Evolutionary conservation across 257 asterid species (phyloP).

Genomic region (Salvia miltiorrhiza): DNA sequence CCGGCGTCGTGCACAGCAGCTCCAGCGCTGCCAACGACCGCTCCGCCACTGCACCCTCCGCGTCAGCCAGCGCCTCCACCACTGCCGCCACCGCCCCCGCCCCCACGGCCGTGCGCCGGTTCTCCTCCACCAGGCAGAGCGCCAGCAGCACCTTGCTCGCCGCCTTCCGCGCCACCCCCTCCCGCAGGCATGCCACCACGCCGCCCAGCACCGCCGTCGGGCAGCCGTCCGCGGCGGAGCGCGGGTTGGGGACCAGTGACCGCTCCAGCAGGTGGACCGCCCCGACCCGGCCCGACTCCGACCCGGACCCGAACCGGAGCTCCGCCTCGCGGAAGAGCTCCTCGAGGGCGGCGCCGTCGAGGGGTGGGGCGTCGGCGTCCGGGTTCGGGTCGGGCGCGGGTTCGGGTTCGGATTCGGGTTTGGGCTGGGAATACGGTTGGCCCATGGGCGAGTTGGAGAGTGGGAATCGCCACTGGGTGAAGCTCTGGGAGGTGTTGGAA

Average conservation of each 20-base stretch:
- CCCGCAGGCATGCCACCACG: constrained; percentile 54
- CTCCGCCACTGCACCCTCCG: constrained; percentile 63
- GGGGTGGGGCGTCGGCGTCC: constrained; percentile 19
- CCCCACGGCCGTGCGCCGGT: constrained; percentile 64
- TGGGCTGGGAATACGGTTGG: constrained; percentile 22
- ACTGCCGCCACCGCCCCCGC: constrained; percentile 67
- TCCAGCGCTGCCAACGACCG: constrained; percentile 72
- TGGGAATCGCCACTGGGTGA: constrained; percentile 80
- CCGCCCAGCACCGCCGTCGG: constrained; percentile 49
- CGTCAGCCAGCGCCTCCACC: constrained; percentile 66
- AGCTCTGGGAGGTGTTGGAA: constrained; percentile 73
- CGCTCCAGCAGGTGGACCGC: constrained; percentile 60
- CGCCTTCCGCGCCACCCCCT: constrained; percentile 41
- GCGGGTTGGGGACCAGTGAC: constrained; percentile 60
- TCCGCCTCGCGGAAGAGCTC: constrained; percentile 60
- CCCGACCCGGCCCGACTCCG: constrained; percentile 35
- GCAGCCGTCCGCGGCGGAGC: constrained; percentile 41
- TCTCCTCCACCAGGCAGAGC: constrained; percentile 55
- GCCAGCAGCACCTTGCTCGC: constrained; percentile 73
- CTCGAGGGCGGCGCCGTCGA: constrained; percentile 35
- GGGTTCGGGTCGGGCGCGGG: not conserved
- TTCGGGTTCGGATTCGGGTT: constrained; percentile 18
- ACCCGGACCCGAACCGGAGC: constrained; percentile 48
- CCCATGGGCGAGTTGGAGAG: constrained; percentile 46
- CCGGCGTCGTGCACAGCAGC: constrained; percentile 65